Evolutionary conservation across 768 basidiomycete genomes (phyloP).

Genomic region (Hydnomerulius pinastri): DNA sequence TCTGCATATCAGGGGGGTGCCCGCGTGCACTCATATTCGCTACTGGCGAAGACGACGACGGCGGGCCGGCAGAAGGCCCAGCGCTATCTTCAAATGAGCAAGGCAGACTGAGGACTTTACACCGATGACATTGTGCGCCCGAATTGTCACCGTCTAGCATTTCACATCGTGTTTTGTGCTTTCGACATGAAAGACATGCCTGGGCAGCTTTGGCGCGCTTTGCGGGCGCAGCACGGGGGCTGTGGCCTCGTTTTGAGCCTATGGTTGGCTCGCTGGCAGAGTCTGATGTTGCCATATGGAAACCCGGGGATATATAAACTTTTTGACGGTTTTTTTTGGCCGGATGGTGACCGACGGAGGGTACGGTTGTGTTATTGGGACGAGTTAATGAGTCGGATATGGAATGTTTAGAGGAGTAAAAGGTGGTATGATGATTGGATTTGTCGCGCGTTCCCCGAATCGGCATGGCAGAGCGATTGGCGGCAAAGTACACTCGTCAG

Average conservation of each 20-base stretch:
- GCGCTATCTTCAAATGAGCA: conserved; percentile 47
- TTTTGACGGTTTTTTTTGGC: background rate
- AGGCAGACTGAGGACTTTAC: conserved; percentile 46
- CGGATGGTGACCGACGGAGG: too few species aligned
- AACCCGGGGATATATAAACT: conserved; percentile 2
- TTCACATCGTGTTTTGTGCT: conserved; percentile 53
- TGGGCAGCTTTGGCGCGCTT: conserved; percentile 47
- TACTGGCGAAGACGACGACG: too few species aligned
- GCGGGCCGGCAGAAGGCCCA: conserved; percentile 13
- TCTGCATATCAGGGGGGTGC: conserved; percentile 20
- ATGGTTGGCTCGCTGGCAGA: conserved; percentile 18
- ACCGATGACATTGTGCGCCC: conserved; percentile 47
- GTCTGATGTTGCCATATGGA: conserved; percentile 17
- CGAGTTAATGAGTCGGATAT: too few species aligned
- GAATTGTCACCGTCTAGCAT: conserved; percentile 43
- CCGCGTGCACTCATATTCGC: too few species aligned
- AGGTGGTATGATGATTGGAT: too few species aligned
- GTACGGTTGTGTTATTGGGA: too few species aligned
- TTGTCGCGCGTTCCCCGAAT: too few species aligned
- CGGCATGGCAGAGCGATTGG: too few species aligned
- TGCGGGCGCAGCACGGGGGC: conserved; percentile 29
- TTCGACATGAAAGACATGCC: conserved; percentile 48
- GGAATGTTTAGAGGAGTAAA: too few species aligned
- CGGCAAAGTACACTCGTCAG: too few species aligned
- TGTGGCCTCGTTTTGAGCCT: conserved; percentile 33